A percentile compares a stretch with the other conserved stretches of the same genome.
Conservation (phyloP, 2,329 filamentous ascomycete genomes). For the Monilinia vaccinii-corymbosi region DNA sequence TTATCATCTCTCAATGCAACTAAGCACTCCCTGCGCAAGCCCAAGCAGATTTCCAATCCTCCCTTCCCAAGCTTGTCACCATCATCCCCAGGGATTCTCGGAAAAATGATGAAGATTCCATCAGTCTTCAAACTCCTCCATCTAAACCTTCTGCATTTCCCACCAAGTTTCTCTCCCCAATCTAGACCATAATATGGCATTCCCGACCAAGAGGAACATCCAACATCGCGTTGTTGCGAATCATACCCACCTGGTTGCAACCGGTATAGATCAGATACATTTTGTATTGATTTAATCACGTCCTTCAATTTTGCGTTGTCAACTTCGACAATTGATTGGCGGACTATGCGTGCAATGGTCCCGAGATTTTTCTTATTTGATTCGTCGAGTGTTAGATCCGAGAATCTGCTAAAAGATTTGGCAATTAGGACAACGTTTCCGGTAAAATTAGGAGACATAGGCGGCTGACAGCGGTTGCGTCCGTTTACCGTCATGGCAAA, state of each 20-base stretch:
- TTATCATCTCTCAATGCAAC: background rate
- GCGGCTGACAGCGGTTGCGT: background rate
- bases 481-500: background rate
- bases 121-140: conserved; percentile 3
- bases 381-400: background rate
- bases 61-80: background rate
- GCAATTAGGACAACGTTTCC: background rate
- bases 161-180: background rate
- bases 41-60: background rate
- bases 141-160: background rate
- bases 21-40: background rate
- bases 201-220: background rate
- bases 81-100: background rate
- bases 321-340: background rate
- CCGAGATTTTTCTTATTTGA: background rate
- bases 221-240: background rate
- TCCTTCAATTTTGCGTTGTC: background rate
- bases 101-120: background rate
- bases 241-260: background rate
- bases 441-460: background rate
- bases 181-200: background rate
- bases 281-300: background rate
- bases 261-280: background rate
- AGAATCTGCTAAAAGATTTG: background rate
- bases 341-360: background rate